Evolutionary conservation across 345 rosid species (phyloP).

Genomic region (Brassica rapa): DNA sequence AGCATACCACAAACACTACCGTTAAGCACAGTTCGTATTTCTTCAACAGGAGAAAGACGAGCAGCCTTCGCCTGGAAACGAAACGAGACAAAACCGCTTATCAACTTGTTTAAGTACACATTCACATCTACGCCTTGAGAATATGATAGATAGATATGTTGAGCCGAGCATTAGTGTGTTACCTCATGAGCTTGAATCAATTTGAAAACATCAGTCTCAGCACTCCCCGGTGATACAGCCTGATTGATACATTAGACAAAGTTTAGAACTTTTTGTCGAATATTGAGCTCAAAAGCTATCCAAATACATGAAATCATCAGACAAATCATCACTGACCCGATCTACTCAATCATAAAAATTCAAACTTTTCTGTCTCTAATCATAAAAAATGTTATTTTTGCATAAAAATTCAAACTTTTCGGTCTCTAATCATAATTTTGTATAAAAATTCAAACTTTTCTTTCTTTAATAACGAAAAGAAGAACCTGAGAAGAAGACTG

Average conservation of each 20-base stretch:
- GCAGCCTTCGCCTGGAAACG: constrained; percentile 71
- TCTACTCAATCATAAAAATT: too few species aligned
- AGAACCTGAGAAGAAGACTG: constrained; percentile 61
- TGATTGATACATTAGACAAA: constrained; percentile 35
- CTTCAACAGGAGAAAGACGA: constrained; percentile 81
- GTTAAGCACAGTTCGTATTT: constrained; percentile 69
- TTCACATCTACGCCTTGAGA: not conserved
- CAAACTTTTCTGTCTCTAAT: too few species aligned
- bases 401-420: not conserved
- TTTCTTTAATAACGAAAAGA: too few species aligned
- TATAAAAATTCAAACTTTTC: not conserved
- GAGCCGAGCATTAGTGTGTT: not conserved
- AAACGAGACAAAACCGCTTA: not conserved
- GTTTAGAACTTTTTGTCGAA: not conserved
- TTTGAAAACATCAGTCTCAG: constrained; percentile 58
- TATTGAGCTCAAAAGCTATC: not conserved
- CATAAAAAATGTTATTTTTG: too few species aligned
- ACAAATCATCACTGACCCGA: not conserved
- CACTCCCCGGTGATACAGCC: constrained; percentile 63
- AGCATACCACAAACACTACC: constrained; percentile 65
- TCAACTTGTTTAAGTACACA: not conserved
- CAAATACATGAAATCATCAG: constrained; percentile 12
- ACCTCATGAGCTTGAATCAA: constrained; percentile 88
- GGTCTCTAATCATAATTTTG: too few species aligned
- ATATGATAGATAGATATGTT: too few species aligned